A percentile compares a stretch with the other conserved stretches of the same genome.
Conservation (phyloP, 1,284 basidiomycete genomes). For the Microstroma glucosiphilum region DNA sequence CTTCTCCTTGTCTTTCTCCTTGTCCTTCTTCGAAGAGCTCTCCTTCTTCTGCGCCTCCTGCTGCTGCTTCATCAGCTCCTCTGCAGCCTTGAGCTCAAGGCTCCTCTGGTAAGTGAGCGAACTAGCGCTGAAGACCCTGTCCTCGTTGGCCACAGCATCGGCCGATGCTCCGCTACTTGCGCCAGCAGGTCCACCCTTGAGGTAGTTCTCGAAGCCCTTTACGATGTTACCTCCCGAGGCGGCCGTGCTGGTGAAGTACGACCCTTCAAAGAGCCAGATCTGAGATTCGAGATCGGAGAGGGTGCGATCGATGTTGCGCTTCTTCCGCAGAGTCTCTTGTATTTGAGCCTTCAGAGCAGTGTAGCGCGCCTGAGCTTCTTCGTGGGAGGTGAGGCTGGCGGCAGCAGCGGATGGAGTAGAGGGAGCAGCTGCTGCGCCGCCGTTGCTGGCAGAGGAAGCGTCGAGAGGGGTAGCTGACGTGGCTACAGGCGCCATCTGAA, state of each 20-base stretch:
- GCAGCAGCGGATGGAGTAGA: background rate
- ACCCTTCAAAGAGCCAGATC: conserved; percentile 48
- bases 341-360: conserved; percentile 28
- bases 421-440: background rate
- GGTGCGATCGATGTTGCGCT: conserved; percentile 38
- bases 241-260: conserved; percentile 42
- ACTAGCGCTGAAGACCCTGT: conserved; percentile 40
- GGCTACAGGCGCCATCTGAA: no score
- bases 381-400: conserved; percentile 23
- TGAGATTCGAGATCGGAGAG: conserved; percentile 48
- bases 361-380: conserved; percentile 44
- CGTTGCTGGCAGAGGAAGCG: background rate
- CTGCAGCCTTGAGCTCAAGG: conserved; percentile 39
- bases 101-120: conserved; percentile 41
- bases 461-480: background rate
- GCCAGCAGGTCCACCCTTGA: conserved; percentile 23
- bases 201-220: conserved; percentile 46
- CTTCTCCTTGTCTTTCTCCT: conserved; percentile 5
- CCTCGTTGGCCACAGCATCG: conserved; percentile 30
- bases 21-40: conserved; percentile 8
- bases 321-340: conserved; percentile 32
- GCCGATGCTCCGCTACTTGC: conserved; percentile 2
- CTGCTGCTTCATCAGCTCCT: conserved; percentile 14
- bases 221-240: conserved; percentile 49
- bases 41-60: background rate